Percentiles rank a stretch among this genome's conserved stretches.
Conservation (phyloP, 2,329 filamentous ascomycete genomes). For the Exophiala bonariae region DNA sequence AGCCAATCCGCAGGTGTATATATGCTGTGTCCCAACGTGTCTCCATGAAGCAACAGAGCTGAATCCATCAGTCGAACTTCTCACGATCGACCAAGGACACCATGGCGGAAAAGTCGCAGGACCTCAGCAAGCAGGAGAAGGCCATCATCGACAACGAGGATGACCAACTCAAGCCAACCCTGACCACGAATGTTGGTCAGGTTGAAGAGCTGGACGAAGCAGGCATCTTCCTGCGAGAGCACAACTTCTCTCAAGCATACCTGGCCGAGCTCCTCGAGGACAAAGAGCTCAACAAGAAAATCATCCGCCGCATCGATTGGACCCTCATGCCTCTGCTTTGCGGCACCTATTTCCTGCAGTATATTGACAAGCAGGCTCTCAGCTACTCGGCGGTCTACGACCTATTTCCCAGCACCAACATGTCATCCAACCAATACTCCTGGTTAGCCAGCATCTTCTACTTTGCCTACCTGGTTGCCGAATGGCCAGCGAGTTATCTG, state of each 20-base stretch:
- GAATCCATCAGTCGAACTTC: too few species aligned
- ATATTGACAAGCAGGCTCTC: constrained; percentile 57
- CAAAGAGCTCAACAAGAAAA: constrained; percentile 42
- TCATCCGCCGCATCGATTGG: constrained; percentile 37
- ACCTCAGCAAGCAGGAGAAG: neutral
- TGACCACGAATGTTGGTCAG: neutral
- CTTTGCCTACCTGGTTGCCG: constrained; percentile 46
- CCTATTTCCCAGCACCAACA: constrained; percentile 50
- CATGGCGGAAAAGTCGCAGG: too few species aligned
- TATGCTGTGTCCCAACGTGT: too few species aligned
- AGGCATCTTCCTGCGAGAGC: constrained; percentile 50
- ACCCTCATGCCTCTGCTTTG: constrained; percentile 54
- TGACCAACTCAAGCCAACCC: neutral
- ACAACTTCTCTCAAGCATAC: constrained; percentile 45
- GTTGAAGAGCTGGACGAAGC: constrained; percentile 46
- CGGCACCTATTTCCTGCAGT: constrained; percentile 50
- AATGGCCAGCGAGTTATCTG: constrained; percentile 41
- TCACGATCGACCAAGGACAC: too few species aligned
- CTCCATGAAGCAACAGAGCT: too few species aligned
- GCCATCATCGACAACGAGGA: neutral
- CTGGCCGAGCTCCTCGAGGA: constrained; percentile 49
- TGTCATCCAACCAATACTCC: constrained; percentile 48
- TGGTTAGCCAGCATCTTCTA: constrained; percentile 59
- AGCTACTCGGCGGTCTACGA: constrained; percentile 59
- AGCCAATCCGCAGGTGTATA: too few species aligned